Evolutionary conservation across 1,284 basidiomycete species (phyloP).

Genomic region (Boletus mariae): DNA sequence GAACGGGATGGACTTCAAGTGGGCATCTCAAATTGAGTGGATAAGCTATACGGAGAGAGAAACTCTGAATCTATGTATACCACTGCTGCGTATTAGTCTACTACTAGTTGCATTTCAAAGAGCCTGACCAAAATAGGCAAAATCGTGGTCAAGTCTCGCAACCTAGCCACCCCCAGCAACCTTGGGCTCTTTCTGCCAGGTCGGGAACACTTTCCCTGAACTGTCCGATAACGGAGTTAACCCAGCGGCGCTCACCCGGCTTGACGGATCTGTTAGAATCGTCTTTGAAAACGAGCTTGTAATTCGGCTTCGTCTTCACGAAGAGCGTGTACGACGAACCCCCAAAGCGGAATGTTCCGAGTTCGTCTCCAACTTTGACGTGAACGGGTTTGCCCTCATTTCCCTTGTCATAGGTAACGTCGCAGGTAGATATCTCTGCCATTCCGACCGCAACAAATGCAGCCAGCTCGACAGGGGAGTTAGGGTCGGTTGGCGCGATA

Average conservation of each 20-base stretch:
- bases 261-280: not conserved
- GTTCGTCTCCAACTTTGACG: conserved; percentile 39
- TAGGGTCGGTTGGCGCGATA: conserved; percentile 43
- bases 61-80: too few relatives aligned
- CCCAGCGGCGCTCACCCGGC: too few relatives aligned
- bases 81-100: too few relatives aligned
- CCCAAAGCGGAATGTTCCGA: conserved; percentile 52
- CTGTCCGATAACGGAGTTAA: not conserved
- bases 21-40: too few relatives aligned
- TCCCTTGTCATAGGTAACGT: conserved; percentile 13
- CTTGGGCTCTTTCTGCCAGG: too few relatives aligned
- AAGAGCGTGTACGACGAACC: conserved; percentile 44
- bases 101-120: too few relatives aligned
- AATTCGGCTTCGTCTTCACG: conserved; percentile 26
- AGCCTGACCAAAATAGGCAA: too few relatives aligned
- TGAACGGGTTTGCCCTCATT: not conserved
- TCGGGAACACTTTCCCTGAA: not conserved
- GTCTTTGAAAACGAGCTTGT: not conserved
- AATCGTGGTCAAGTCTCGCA: too few relatives aligned
- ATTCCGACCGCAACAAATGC: conserved; percentile 53
- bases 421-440: conserved; percentile 52
- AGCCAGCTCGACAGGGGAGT: conserved; percentile 27
- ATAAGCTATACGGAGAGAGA: too few relatives aligned
- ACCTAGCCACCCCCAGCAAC: too few relatives aligned
- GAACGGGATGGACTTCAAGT: too few relatives aligned